Base-by-base conservation (phyloP, 257 asterid genomes). In the Cinchona pubescens region DNA sequence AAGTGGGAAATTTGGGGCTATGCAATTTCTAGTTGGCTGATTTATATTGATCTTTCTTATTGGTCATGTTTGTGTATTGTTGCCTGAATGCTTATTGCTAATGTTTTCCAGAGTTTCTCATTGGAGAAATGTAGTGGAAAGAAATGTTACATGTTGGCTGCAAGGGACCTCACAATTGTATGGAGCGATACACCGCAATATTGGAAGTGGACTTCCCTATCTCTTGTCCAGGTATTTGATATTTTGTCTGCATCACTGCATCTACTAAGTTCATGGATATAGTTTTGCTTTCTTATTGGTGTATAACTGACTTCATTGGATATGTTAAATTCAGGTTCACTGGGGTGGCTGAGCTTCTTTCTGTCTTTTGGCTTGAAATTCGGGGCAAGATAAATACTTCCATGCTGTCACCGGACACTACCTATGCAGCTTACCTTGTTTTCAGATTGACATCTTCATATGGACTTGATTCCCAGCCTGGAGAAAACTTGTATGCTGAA, bases 401-500 rank as follows among this genome's bases (percentile, higher is more conserved):
- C 53, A 76, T 78, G 88, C 88, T 93, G 70, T 91, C 98, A 6
- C 76, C 83, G 0, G 79, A 80, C 63, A 93, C 94, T 2, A 83
- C 79, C 18, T 93, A 93, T 60, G 92, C 90, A 64, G 96, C 94
- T 21, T 93, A 87, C 85, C 85, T 93, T 0, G 92, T 93, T 48
- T 90, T 77, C 90, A 76, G 79, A 8, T n/a, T 25, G 37, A 83
- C 68, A 34, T 38, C 86, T 9, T 53, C 67, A 37, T 3, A 64
- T 11, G 97, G 97, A 35, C 88, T 93, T 48, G 84, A 84, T 0
- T 16, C 56, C 82, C 78, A 53, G 21, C 81, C 85, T 0, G 91
- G 80, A 0, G 89, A 88, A 71, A n/a, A n/a, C n/a, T n/a, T n/a
- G n/a, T n/a, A n/a, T n/a, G 88, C 77, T 69, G 84, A 51, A 2